Percentiles rank a stretch among this genome's conserved stretches.
Conservation (phyloP, 1,284 basidiomycete genomes). For the Psilocybe mexicana region DNA sequence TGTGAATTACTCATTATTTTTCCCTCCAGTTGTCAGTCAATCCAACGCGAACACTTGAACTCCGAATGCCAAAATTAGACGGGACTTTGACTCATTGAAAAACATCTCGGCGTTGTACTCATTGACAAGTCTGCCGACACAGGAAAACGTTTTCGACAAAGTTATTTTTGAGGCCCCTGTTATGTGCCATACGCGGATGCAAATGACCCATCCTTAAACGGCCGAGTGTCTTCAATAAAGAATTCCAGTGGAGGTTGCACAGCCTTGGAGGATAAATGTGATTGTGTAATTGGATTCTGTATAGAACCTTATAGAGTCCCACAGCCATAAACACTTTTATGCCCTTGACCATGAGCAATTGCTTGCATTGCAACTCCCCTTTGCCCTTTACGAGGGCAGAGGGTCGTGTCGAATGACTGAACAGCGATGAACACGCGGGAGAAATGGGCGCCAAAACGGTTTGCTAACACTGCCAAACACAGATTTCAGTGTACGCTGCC, state of each 20-base stretch:
- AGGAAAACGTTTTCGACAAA: background rate
- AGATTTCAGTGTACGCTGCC: background rate
- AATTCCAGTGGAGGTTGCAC: conserved; percentile 5
- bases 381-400: background rate
- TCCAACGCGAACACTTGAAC: too few species aligned
- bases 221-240: background rate
- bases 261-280: conserved; percentile 12
- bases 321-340: conserved; percentile 4
- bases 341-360: background rate
- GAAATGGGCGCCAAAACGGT: conserved; percentile 20
- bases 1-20: too few species aligned
- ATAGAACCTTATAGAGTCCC: background rate
- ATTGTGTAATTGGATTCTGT: conserved; percentile 5
- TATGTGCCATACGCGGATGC: background rate
- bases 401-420: background rate
- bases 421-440: background rate
- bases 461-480: conserved; percentile 17
- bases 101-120: too few species aligned
- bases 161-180: background rate
- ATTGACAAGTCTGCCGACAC: background rate
- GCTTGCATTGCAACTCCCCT: background rate
- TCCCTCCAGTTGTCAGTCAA: too few species aligned
- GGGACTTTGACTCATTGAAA: too few species aligned
- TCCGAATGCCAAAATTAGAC: too few species aligned
- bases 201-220: background rate